Evolutionary conservation across 73 alveolate species (phyloP), one percentile per base, ranked within the genome.

Genomic region (Urostyla sp.): DNA sequence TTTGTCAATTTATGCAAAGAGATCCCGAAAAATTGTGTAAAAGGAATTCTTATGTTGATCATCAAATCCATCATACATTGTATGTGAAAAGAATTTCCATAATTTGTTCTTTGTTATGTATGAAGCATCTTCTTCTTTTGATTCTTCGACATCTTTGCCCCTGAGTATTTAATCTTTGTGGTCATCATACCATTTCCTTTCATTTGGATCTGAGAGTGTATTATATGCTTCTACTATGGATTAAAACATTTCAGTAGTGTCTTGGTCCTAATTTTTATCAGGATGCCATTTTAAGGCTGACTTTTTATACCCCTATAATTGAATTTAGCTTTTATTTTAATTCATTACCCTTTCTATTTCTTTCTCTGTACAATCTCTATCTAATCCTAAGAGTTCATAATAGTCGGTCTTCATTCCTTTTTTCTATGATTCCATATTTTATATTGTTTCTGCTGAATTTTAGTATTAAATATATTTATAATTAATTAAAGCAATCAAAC

Each of bases 261-360:
- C 98, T 46, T 83, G 85, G 44, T 93, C 96, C 53, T 90, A 78
- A 55, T 96, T 96, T 63, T 96, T 96, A 73, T 96, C 99, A 18
- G 99, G 99, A 92, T 96, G 99, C 93, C 92, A 95, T 54, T 88
- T 91, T 18, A 96, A 81, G 43, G 99, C 98, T 48, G 90, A 37
- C 76, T 93, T 95, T 38, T 94, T 89, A 80, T 94, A 96, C 0
- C 63, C 85, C 79, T 63, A 63, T 43, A 15, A 58, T 6, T 58
- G 16, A 31, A 5, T 18, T 18, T 54, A 54, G 23, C 20, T 6
- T 18, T 43, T 21, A 63, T 43, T 44, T 26, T 37, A 4, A 59
- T 18, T 15, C 7, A 35, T 31, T 40, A 95, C 97, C 59, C 86
- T 86, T 51, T 85, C 90, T 21, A 96, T 93, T 44, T 96, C 96